phyloP scores from a whole-genome alignment of 2,329 filamentous ascomycete species.

The Corynespora cassiicola region DNA sequence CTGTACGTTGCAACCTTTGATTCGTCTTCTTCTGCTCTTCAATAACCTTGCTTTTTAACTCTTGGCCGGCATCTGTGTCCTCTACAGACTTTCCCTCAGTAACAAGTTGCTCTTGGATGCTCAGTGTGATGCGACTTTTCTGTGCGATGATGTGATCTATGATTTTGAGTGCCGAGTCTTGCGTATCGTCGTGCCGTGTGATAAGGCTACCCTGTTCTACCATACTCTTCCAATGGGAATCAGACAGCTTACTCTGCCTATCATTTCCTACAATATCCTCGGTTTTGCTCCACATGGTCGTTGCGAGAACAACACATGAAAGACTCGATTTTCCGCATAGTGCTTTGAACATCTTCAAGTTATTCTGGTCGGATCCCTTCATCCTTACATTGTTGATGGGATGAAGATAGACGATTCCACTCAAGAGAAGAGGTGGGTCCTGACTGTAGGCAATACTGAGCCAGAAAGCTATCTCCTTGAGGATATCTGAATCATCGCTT shows the following conservation, averaged over 20 bases:
- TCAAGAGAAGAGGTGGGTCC: constrained; percentile 39
- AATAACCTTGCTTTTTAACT: constrained; percentile 18
- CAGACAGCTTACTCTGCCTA: neutral
- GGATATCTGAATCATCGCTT: constrained; percentile 51
- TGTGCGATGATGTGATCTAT: constrained; percentile 13
- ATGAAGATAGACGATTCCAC: constrained; percentile 56
- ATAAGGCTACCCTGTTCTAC: constrained; percentile 17
- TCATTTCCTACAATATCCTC: no score
- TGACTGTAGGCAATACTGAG: constrained; percentile 38
- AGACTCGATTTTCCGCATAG: constrained; percentile 51
- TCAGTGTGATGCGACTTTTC: constrained; percentile 19
- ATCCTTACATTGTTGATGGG: constrained; percentile 51
- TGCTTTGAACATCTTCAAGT: constrained; percentile 53
- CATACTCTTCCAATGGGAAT: constrained; percentile 26
- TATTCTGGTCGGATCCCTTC: constrained; percentile 45
- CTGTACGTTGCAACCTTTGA: no score
- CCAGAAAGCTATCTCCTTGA: constrained; percentile 49
- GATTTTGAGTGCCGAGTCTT: constrained; percentile 20
- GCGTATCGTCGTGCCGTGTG: constrained; percentile 12
- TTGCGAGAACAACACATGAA: constrained; percentile 49
- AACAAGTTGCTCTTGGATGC: constrained; percentile 27
- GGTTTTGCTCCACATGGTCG: constrained; percentile 50
- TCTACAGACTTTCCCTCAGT: constrained; percentile 21
- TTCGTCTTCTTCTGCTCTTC: no score
- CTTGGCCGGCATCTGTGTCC: constrained; percentile 21